Conservation (phyloP, 129 eudicot genomes). For the Apium graveolens region DNA sequence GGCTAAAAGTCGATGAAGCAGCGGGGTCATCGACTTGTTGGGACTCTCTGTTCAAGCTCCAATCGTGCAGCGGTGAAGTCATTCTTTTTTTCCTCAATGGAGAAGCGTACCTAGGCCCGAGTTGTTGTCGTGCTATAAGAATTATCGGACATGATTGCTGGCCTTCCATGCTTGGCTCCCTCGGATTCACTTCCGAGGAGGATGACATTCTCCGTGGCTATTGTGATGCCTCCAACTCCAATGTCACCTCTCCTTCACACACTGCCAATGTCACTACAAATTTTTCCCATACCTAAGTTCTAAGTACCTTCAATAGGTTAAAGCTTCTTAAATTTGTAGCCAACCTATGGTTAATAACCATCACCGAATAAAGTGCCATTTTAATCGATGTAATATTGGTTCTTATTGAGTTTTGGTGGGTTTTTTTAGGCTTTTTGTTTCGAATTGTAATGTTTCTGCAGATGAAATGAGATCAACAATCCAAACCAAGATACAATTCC, state of each 20-base stretch:
- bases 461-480: neutral
- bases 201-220: constrained; percentile 49
- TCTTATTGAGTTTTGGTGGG: neutral
- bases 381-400: neutral
- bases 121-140: constrained; percentile 45
- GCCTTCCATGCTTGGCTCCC: constrained; percentile 47
- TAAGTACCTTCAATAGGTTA: neutral
- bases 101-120: constrained; percentile 43
- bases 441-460: neutral
- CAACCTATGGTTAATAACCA: neutral
- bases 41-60: constrained; percentile 56
- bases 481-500: neutral
- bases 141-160: constrained; percentile 42
- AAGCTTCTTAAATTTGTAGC: neutral
- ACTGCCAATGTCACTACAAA: neutral
- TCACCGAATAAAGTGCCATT: neutral
- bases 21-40: constrained; percentile 34
- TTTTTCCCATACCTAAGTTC: neutral
- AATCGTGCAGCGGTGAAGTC: constrained; percentile 54
- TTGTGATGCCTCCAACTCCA: constrained; percentile 32
- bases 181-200: constrained; percentile 51
- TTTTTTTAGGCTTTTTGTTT: neutral
- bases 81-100: constrained; percentile 55
- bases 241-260: constrained; percentile 14
- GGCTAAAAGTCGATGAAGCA: constrained; percentile 18